A percentile compares a stretch with the other conserved stretches of the same genome.
phyloP scores from a whole-genome alignment of 2,329 filamentous ascomycete genomes.

The Ilyonectria mors-panacis region DNA sequence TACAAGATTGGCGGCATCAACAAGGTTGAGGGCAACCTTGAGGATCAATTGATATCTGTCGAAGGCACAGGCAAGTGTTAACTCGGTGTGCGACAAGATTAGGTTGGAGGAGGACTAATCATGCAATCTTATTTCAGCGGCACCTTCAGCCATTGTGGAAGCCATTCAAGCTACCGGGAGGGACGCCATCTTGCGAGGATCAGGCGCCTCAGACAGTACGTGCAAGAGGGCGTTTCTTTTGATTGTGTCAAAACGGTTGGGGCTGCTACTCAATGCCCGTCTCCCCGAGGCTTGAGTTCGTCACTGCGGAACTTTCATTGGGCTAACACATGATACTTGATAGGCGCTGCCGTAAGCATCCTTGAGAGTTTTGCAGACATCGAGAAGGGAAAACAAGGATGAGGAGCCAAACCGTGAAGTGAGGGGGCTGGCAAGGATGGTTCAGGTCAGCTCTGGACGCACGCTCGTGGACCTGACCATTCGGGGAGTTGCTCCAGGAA shows the following conservation, averaged over 20 bases:
- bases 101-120: conserved; percentile 19
- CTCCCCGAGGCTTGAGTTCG: neutral
- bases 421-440: conserved; percentile 91
- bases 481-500: conserved; percentile 84
- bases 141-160: conserved; percentile 89
- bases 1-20: conserved; percentile 84
- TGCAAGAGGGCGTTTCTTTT: conserved; percentile 45
- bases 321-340: conserved; percentile 28
- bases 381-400: conserved; percentile 62
- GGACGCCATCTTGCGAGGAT: conserved; percentile 94
- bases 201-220: conserved; percentile 87
- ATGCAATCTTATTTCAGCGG: conserved; percentile 63
- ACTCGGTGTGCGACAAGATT: conserved; percentile 15
- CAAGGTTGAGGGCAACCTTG: conserved; percentile 85
- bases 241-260: neutral
- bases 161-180: conserved; percentile 92
- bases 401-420: conserved; percentile 71
- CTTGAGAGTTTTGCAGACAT: conserved; percentile 84
- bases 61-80: conserved; percentile 81
- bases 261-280: neutral
- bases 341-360: conserved; percentile 92
- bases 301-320: neutral
- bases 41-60: conserved; percentile 86
- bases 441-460: conserved; percentile 84
- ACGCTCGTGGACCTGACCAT: conserved; percentile 92